Evolutionary conservation across 2,329 filamentous ascomycete genomes (phyloP), one percentile per base, ranked within the genome.

Genomic region (Nemania sp.): DNA sequence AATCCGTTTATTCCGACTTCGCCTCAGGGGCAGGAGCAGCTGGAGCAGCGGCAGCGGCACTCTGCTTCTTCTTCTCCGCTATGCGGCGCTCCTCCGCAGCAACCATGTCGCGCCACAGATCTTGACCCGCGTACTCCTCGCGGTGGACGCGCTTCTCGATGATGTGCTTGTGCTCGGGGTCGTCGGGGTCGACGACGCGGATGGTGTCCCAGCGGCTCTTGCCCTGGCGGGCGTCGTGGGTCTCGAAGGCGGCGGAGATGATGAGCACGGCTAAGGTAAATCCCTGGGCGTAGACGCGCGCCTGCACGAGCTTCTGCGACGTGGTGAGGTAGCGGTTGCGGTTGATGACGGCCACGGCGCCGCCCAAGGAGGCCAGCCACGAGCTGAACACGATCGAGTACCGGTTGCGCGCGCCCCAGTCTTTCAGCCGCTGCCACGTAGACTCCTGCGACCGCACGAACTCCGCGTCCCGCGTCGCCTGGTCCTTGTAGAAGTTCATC

Each of bases 31-130:
- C 17, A 14, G 34, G 2, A 24, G 17, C 11, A 9, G 36, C 19
- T 22, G n/a, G 5, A 3, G 34, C 17, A 5, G 34, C n/a, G 11
- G 34, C 28, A 2, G 37, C 12, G 22, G 31, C 42, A 20, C 1
- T n/a, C 30, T 73, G 69, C 64, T 72, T 73, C 64, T 76, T 72
- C 60, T 68, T 67, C 24, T 65, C 70, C 15, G 72, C 74, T 36
- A 84, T 60, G 33, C 81, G 75, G 61, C 80, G 78, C 77, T 93
- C 89, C 76, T 92, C 89, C 17, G 89, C 85, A 56, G 83, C 89
- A 44, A 93, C 87, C 89, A 93, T 93, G 66, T 93, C 87, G 78
- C 84, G 94, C 94, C 94, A 99, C 66, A 97, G 80, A 73, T 97
- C 92, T 76, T 96, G 90, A 39, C 91, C 90, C 69, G 86, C 81